Conservation (phyloP, 2,329 filamentous ascomycete genomes). For the Aspergillus phoenicis region DNA sequence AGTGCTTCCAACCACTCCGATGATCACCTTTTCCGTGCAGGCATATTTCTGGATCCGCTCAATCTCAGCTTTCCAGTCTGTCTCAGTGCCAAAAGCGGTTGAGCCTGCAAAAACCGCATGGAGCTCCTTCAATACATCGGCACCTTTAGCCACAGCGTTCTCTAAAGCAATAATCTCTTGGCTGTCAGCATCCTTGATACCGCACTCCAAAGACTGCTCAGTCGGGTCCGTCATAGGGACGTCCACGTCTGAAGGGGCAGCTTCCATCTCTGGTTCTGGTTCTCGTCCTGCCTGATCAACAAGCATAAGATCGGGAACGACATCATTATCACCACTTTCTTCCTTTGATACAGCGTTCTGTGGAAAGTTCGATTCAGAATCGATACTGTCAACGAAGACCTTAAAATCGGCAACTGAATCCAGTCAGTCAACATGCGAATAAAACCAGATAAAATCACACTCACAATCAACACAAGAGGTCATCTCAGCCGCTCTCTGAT, state of each 20-base stretch:
- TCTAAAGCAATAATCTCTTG: slow-evolving; percentile 39
- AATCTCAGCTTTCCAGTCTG: slow-evolving; percentile 7
- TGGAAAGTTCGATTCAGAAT: too few species aligned
- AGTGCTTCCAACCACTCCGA: slow-evolving; percentile 64
- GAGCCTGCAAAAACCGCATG: neutral
- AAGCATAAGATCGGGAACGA: neutral
- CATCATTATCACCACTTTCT: neutral
- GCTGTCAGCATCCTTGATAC: neutral
- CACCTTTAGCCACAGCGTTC: slow-evolving; percentile 16
- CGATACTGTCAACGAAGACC: too few species aligned
- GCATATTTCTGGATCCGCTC: neutral
- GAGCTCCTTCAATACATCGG: neutral
- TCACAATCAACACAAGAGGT: neutral
- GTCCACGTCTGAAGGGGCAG: neutral
- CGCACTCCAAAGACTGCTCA: neutral
- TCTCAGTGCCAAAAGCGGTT: neutral
- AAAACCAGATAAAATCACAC: neutral
- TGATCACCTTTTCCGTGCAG: slow-evolving; percentile 37
- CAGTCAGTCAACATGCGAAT: neutral
- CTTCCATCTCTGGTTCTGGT: too few species aligned
- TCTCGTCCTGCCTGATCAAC: too few species aligned
- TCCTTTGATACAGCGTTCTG: too few species aligned
- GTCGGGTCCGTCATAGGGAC: neutral
- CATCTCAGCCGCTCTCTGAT: neutral
- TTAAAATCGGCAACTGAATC: neutral